Base-by-base conservation (phyloP, 106 monocot species). In the Phalaenopsis equestris region DNA sequence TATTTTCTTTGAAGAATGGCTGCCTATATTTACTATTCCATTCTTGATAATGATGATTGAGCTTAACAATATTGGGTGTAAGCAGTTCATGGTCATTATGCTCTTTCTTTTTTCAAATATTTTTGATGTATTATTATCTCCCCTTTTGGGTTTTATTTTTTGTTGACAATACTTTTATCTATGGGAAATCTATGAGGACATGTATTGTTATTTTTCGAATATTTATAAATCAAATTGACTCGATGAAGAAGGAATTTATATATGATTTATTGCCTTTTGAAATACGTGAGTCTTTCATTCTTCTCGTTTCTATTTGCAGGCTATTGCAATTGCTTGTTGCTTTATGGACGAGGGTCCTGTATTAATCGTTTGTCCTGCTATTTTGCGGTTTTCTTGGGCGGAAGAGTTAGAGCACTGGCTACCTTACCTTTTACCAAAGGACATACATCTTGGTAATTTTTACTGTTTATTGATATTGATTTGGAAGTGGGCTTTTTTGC, bases 361-460 rank as follows among this genome's bases (percentile, higher is more conserved):
- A 81, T 83, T 98, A 79, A 84, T 99, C 75, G 88, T 99, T 17
- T 99, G 98, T 84, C 98, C 98, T 67, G 94, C 98, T 82, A 86
- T 95, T 80, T 82, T 99, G 84, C 87, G 98, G 10, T 99, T 85
- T 86, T 88, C 98, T 77, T 99, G 98, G 98, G 98, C 98, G 15
- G 98, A 99, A 79, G 98, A 99, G 78, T 85, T 99, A 30, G 98
- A 99, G 56, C 91, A 80, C 14, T 99, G 98, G 98, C 84, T 95
- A 86, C 94, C 98, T 8, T 84, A 78, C 52, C 86, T 89, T 83
- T 81, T 88, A 48, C 98, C 98, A 64, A 88, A 89, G 80, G 98
- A 99, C 82, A 95, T 95, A 52, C 98, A 99, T 94, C 93, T 99
- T 77, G 94, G 97, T 98, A 90, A 3, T 70, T 41, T 56, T 19